Base-by-base conservation (phyloP, 176 grass and related monocot species). In the Leersia perrieri region DNA sequence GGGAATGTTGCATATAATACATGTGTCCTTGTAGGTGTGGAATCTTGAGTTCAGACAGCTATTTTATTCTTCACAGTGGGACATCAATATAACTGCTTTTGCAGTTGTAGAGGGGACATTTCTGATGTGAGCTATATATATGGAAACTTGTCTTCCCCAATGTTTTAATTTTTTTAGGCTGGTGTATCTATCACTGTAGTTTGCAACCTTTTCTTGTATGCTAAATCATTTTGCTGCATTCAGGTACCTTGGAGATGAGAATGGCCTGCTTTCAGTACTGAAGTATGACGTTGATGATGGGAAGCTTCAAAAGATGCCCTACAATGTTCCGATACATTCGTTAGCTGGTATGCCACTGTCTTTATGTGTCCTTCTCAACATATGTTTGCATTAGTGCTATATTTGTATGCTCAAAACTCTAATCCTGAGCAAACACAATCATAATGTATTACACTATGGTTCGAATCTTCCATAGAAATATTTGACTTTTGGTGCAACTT, bases 211-310 rank as follows among this genome's bases (percentile, higher is more conserved):
- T 64, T 57, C 42, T 85, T 60, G n/a, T 67, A 84, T 63, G 58
- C 41, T n/a, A 78, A 84, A 31, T 70, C 73, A 74, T 23, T 26
- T 16, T 47, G 70, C 64, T 75, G 28, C 51, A 74, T 75, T 87
- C 84, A 98, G 95, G 89, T 98, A 90, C 88, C 30, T 98, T 92
- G 95, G 95, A 36, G 95, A 98, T 91, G 95, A 98, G 74, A 93
- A 94, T 74, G 95, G 95, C 10, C 77, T 91, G 39, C 87, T 98
- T 73, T 93, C 95, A 85, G 92, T 98, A 65, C 71, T 94, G 60
- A 98, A 92, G 72, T 98, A 92, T 69, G 86, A 91, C 77, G 64
- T 90, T 47, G 86, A 92, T 89, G 92, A 97, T 72, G 89, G 89
- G 81, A 94, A 94, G 26, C 75, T 98, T 85, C 87, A 81, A 74